Base-by-base conservation (phyloP, 2,329 filamentous ascomycete species). In the Pleoardoris graminearum region DNA sequence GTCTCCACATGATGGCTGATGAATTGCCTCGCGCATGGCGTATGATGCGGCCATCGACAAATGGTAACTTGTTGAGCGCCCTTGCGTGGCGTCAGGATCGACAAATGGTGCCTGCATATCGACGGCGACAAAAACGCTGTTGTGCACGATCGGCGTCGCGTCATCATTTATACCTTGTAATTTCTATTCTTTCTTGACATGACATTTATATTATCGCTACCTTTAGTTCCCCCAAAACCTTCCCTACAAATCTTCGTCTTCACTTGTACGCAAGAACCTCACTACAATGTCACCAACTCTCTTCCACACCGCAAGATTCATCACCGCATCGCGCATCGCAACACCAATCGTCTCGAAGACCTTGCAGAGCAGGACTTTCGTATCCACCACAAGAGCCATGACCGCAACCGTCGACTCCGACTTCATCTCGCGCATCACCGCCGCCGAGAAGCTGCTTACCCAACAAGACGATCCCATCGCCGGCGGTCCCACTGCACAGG, bases 401-500 rank as follows among this genome's bases (percentile, higher is more conserved):
- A 45, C 59, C 14, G 47, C 62, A n/a, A 54, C 59, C 14, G 63
- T 70, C 36, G 62, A 66, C 70, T 62, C 79, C 73, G 29, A 61
- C 21, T 73, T 73, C 53, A 72, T 78, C 54, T 74, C 71, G 5
- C 64, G 69, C 48, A 76, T 78, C 59, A 75, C 72, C 1, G 61
- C 65, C 1, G 71, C 73, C 1, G 76, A 78, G 56, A 75, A 72
- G 50, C 58, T 65, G 17, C 49, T 77, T 39, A 77, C 75, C 0
- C 68, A 74, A 12, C 57, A 67, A 50, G 62, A 66, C 4, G 48
- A 62, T 7, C 75, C 75, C 7, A 63, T 70, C 1, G 61, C 65
- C 46, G 69, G 68, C 6, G 76, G 76, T 1, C 76, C 75, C 0
- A 77, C 75, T 0, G 74, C 76, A 3, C 66, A 69, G 41, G 75